phyloP scores from a whole-genome alignment of 345 rosid species.

The Populus simonii region DNA sequence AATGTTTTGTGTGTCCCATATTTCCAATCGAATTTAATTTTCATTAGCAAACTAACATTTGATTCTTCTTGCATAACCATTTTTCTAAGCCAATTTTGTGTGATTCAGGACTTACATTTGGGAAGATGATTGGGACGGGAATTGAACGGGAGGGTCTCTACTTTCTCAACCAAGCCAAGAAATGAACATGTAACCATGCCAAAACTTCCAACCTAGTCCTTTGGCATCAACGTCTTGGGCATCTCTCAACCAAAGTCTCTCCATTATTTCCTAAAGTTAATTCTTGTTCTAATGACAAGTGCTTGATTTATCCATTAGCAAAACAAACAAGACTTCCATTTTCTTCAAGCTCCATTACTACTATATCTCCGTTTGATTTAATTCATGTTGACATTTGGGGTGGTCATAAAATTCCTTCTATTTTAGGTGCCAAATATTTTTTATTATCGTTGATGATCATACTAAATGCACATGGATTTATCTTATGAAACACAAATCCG shows the following conservation, averaged over 20 bases:
- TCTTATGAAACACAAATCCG: too few relatives aligned
- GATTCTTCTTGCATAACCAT: background rate
- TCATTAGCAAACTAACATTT: too few relatives aligned
- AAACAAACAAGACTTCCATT: slow-evolving; percentile 2
- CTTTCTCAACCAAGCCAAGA: background rate
- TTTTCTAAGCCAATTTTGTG: background rate
- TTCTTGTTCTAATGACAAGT: background rate
- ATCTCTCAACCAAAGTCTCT: background rate
- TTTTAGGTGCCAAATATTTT: too few relatives aligned
- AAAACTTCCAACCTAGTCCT: background rate
- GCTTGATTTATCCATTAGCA: background rate
- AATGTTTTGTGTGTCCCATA: too few relatives aligned
- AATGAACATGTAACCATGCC: background rate
- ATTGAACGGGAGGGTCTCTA: background rate
- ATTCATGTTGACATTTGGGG: too few relatives aligned
- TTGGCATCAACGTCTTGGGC: background rate
- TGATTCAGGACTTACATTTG: background rate
- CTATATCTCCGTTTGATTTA: background rate
- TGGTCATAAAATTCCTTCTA: too few relatives aligned
- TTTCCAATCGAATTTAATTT: too few relatives aligned
- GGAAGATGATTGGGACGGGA: background rate
- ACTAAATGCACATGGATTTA: too few relatives aligned
- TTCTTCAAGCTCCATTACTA: background rate
- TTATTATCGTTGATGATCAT: too few relatives aligned
- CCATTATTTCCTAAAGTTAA: background rate